Evolutionary conservation across 75 land plant genomes (phyloP).

Genomic region (Chamaecyparis obtusa): DNA sequence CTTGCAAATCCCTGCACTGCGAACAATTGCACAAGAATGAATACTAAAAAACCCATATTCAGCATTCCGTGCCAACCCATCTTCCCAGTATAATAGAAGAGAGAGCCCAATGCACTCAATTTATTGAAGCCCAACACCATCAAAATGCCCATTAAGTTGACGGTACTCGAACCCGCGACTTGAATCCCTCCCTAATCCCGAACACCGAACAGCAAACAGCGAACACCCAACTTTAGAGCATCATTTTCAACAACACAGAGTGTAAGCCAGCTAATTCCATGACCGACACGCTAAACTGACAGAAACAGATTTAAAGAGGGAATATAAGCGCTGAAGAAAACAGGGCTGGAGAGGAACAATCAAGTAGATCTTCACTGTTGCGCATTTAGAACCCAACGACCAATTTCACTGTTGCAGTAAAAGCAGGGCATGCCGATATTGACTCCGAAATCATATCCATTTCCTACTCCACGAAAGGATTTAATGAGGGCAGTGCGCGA

Average conservation of each 20-base stretch:
- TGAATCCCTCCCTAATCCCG: neutral
- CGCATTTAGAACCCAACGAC: neutral
- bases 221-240: neutral
- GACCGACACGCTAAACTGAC: neutral
- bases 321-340: too few relatives aligned
- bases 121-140: neutral
- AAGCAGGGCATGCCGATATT: neutral
- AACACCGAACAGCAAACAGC: too few relatives aligned
- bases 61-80: neutral
- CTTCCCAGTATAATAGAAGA: neutral
- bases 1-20: neutral
- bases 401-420: neutral
- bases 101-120: neutral
- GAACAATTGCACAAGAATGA: neutral
- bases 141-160: neutral
- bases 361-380: too few relatives aligned
- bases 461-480: neutral
- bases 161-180: neutral
- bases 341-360: too few relatives aligned
- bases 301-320: neutral
- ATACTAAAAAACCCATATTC: neutral
- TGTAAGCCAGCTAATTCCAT: constrained; percentile 1
- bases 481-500: neutral
- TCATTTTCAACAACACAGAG: neutral
- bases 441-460: neutral